Evolutionary conservation across 2,329 filamentous ascomycete species (phyloP).

Genomic region (Fusarium piperis): DNA sequence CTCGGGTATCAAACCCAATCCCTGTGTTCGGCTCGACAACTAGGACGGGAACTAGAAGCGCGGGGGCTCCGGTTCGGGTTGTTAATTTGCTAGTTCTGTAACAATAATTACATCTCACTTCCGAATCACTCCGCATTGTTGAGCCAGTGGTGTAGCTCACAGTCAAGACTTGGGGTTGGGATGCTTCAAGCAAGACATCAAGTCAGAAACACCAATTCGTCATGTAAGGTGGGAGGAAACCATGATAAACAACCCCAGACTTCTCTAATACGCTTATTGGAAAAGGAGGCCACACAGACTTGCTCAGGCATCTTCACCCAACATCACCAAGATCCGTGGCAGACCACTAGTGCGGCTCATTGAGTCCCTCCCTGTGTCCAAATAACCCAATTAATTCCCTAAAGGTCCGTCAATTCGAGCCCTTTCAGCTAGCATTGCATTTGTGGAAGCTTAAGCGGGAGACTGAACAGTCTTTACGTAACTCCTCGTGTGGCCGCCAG

Average conservation of each 20-base stretch:
- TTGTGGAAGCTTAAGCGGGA: background rate
- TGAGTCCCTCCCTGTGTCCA: background rate
- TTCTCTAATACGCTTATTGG: background rate
- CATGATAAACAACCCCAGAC: background rate
- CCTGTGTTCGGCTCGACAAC: background rate
- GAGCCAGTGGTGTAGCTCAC: background rate
- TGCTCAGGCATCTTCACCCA: background rate
- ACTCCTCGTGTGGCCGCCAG: background rate
- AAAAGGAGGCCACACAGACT: background rate
- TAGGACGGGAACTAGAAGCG: background rate
- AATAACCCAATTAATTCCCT: background rate
- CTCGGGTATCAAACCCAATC: background rate
- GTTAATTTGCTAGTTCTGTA: background rate
- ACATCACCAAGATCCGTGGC: background rate
- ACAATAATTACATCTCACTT: background rate
- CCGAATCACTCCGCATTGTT: background rate
- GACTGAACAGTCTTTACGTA: background rate
- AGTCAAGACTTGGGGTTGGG: background rate
- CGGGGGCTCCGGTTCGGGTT: background rate
- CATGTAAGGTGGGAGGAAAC: background rate
- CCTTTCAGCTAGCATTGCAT: background rate
- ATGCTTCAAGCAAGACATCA: background rate
- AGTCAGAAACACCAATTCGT: background rate
- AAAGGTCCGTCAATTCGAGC: background rate
- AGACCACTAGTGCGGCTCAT: slow-evolving; percentile 4